These are phyloP conservation scores for Alternaria angustiovoidea DNA, from an alignment of 2,329 filamentous ascomycete species.

Conservation along the genomic window DNA sequence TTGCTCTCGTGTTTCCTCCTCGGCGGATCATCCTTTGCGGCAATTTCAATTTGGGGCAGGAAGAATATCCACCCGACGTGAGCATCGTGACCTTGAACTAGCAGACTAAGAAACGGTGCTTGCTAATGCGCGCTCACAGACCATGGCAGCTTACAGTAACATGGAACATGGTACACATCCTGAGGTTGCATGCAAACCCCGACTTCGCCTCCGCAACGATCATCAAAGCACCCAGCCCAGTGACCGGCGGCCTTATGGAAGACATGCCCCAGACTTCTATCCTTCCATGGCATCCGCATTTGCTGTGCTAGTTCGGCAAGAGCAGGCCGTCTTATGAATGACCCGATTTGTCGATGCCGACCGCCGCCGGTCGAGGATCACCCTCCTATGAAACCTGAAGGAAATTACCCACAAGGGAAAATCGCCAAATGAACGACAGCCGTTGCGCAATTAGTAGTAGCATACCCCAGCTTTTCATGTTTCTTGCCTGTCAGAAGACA, in stretches of 20 bases:
- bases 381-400: not conserved
- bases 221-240: conserved; percentile 2
- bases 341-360: not conserved
- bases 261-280: conserved; percentile 4
- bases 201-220: conserved; percentile 1
- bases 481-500: conserved; percentile 3
- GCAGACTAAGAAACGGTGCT: not conserved
- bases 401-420: conserved; percentile 5
- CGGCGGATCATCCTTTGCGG: not conserved
- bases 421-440: conserved; percentile 12
- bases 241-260: not conserved
- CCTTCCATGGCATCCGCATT: conserved; percentile 1
- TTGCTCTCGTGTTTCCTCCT: not conserved
- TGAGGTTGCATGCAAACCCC: not conserved
- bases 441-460: conserved; percentile 5
- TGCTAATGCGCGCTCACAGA: not conserved
- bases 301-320: not conserved
- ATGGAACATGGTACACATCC: not conserved
- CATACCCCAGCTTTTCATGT: conserved; percentile 18
- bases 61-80: not conserved
- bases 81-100: not conserved
- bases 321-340: not conserved
- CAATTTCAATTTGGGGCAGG: not conserved
- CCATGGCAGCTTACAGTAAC: not conserved
- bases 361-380: not conserved